Evolutionary conservation across 495 filamentous ascomycete species (phyloP), one percentile per base, ranked within the genome.

Genomic region (Penicillium argentinense): DNA sequence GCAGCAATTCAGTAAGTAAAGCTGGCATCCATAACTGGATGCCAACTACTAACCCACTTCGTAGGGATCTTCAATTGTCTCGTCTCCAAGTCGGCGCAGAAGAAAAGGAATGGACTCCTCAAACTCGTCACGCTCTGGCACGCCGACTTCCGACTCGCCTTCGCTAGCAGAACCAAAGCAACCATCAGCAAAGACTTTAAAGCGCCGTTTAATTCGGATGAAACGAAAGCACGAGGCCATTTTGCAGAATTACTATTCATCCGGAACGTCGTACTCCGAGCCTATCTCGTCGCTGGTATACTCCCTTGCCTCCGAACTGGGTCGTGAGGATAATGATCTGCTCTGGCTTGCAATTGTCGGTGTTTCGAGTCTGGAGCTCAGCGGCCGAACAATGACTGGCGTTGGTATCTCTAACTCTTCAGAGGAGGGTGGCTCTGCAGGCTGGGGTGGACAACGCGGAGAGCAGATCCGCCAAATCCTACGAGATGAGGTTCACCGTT

Each of bases 271-370:
- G 16, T 96, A 95, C 61, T 90, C 91, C 2, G 95, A 97, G 59
- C 93, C 93, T 19, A 88, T 97, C 46, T 95, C 90, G 0, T 91
- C 89, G 1, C 80, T 98, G 59, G 72, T 98, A 48, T 98, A 97
- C 68, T 95, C 89, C 2, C 76, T 98, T 4, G 93, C 91, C 13
- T 96, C 91, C 2, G 93, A 97, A 54, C 80, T 97, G 9, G 95
- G 92, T 46, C 85, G 90, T 29, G 93, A 98, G 73, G 92, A 97
- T 59, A 97, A 97, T 56, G 91, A 98, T 56, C 72, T 97, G 22
- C 81, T 98, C 22, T 98, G 93, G 93, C 77, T 95, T 36, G 79
- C 90, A 8, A 96, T 97, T 52, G 87, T 97, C 17, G 93, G 93
- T 9, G 88, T 95, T 27, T 87, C 86, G 17, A 93, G 90, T 25